phyloP scores from a whole-genome alignment of 192 early-diverging fungal species.

The Coemansia sp. region DNA sequence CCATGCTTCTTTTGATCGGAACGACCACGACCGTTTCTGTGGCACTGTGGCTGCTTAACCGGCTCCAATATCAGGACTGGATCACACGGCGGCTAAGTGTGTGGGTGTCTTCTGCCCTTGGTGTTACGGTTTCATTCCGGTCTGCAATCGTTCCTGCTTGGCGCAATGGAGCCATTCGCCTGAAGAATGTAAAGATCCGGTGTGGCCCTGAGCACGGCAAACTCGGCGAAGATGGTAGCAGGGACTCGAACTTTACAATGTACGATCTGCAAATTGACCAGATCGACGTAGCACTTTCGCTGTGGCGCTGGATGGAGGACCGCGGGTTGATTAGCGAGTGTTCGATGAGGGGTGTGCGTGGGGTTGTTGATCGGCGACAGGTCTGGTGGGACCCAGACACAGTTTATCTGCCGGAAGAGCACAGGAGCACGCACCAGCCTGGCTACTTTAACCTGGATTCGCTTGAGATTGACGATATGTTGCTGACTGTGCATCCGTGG shows the following conservation, averaged over 20 bases:
- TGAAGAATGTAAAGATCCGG: constrained; percentile 78
- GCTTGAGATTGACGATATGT: constrained; percentile 81
- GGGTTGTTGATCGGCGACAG: constrained; percentile 79
- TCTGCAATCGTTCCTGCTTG: constrained; percentile 91
- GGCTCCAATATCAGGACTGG: constrained; percentile 83
- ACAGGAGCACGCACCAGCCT: constrained; percentile 62
- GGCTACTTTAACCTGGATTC: constrained; percentile 85
- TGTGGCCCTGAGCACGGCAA: constrained; percentile 53
- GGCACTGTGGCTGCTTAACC: constrained; percentile 75
- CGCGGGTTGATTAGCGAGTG: constrained; percentile 80
- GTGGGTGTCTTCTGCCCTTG: constrained; percentile 78
- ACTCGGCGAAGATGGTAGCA: constrained; percentile 10
- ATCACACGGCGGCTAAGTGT: constrained; percentile 74
- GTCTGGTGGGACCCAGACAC: constrained; percentile 73
- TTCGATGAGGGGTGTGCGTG: constrained; percentile 82
- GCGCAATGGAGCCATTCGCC: constrained; percentile 81
- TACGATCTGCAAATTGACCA: constrained; percentile 81
- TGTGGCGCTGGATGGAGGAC: constrained; percentile 90
- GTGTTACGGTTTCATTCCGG: constrained; percentile 83
- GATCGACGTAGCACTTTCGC: constrained; percentile 79
- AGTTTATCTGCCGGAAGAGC: constrained; percentile 61
- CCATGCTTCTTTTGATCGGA: constrained; percentile 79
- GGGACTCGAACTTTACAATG: constrained; percentile 82
- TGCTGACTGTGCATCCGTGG: constrained; percentile 74
- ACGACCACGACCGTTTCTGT: constrained; percentile 89